Evolutionary conservation across 2,329 filamentous ascomycete genomes (phyloP).

Genomic region (Chaetomium globosum): DNA sequence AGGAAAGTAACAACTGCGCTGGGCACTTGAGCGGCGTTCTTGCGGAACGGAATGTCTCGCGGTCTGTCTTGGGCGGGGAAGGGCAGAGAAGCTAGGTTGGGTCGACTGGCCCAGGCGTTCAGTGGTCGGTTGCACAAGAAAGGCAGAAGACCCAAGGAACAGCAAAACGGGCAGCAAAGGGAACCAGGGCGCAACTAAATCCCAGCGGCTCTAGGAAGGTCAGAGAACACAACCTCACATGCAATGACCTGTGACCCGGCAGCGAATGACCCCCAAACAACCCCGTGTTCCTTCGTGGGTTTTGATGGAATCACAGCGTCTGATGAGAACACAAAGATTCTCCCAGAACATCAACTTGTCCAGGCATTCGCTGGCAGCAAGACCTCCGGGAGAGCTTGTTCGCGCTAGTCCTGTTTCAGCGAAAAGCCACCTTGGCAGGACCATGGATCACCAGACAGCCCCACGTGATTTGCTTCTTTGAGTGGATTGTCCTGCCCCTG

Average conservation of each 20-base stretch:
- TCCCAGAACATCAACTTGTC: conserved; percentile 18
- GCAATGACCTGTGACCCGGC: background rate
- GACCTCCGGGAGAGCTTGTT: conserved; percentile 9
- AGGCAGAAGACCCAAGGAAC: background rate
- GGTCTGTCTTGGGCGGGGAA: conserved; percentile 19
- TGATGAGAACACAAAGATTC: conserved; percentile 9
- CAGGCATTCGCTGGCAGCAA: conserved; percentile 21
- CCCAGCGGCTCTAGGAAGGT: background rate
- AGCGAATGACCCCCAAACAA: conserved; percentile 17
- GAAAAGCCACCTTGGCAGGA: conserved; percentile 26
- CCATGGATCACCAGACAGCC: conserved; percentile 13
- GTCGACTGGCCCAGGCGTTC: background rate
- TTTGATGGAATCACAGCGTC: conserved; percentile 15
- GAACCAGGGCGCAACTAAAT: conserved; percentile 4
- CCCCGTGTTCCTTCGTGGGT: conserved; percentile 19
- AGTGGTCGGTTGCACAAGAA: conserved; percentile 18
- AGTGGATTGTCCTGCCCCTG: background rate
- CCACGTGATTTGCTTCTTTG: conserved; percentile 27
- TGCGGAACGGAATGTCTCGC: conserved; percentile 21
- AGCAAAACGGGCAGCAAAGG: background rate
- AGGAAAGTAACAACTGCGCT: conserved; percentile 1
- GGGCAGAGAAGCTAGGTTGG: conserved; percentile 9
- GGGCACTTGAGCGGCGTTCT: conserved; percentile 7
- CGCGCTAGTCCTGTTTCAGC: conserved; percentile 25
- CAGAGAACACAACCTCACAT: conserved; percentile 1